A percentile compares a stretch with the other conserved stretches of the same genome.
These are phyloP conservation scores for Phalaenopsis hybrid DNA, from an alignment of 116 monocot species.

Conservation along the genomic window DNA sequence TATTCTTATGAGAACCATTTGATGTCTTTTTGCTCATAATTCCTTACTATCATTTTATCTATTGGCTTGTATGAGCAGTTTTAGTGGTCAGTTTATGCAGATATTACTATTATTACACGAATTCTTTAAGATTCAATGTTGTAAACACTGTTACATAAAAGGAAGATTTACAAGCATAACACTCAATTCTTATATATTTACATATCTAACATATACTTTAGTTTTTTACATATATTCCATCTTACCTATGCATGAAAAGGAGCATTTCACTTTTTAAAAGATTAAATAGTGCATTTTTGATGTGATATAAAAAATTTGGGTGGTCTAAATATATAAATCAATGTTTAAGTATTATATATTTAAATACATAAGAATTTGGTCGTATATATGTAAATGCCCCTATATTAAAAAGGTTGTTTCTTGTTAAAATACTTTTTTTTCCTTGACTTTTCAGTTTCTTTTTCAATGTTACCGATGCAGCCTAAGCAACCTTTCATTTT, in stretches of 20 bases:
- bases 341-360: no score
- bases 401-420: background rate
- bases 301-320: no score
- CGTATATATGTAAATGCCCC: no score
- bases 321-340: no score
- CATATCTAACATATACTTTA: no score
- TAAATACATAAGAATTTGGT: no score
- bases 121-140: background rate
- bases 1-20: background rate
- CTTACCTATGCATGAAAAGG: no score
- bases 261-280: no score
- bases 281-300: no score
- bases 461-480: background rate
- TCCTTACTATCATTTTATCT: background rate
- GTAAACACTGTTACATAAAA: background rate
- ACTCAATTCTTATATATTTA: background rate
- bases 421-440: background rate
- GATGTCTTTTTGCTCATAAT: background rate
- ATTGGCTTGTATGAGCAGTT: background rate
- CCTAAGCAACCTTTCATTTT: background rate
- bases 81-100: background rate
- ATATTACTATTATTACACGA: background rate
- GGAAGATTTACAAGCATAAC: background rate
- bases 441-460: background rate
- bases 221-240: no score